phyloP scores from a whole-genome alignment of 108 stramenopile species.

The Stephanodiscus triporus region DNA sequence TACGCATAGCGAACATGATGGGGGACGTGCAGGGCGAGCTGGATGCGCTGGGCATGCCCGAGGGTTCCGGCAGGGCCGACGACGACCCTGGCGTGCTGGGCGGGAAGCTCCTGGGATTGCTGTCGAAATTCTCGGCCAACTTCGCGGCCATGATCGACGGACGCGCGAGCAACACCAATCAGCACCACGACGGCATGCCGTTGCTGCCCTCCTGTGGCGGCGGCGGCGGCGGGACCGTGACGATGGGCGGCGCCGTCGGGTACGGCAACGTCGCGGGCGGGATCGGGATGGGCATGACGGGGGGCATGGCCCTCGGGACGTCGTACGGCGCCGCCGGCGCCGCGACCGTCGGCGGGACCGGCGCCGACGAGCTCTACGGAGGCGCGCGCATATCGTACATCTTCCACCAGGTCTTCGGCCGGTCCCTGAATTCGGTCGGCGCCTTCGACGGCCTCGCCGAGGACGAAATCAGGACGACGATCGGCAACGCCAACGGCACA shows the following conservation, averaged over 20 bases:
- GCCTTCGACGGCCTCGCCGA: slow-evolving; percentile 95
- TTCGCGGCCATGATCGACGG: slow-evolving; percentile 92
- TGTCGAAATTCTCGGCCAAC: slow-evolving; percentile 92
- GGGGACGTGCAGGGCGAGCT: slow-evolving; percentile 87
- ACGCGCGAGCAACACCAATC: slow-evolving; percentile 61
- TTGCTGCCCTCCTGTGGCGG: slow-evolving; percentile 8
- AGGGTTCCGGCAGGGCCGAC: slow-evolving; percentile 21
- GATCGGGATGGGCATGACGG: slow-evolving; percentile 29
- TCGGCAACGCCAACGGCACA: slow-evolving; percentile 95
- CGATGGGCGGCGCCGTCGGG: slow-evolving; percentile 9
- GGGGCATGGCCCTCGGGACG: slow-evolving; percentile 29
- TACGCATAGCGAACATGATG: slow-evolving; percentile 86
- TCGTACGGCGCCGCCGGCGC: slow-evolving; percentile 11
- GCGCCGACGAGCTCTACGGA: slow-evolving; percentile 93
- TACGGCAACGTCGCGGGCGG: slow-evolving; percentile 37
- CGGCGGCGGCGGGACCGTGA: neutral
- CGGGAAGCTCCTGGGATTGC: slow-evolving; percentile 80
- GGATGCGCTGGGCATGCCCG: slow-evolving; percentile 82
- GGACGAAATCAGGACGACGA: slow-evolving; percentile 97
- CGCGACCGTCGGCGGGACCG: slow-evolving; percentile 24
- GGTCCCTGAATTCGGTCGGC: slow-evolving; percentile 85
- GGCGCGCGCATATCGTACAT: slow-evolving; percentile 95
- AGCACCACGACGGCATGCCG: slow-evolving; percentile 47
- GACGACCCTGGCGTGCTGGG: slow-evolving; percentile 57
- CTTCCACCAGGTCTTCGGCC: slow-evolving; percentile 92